Evolutionary conservation across 2,329 filamentous ascomycete genomes (phyloP).

Genomic region (Fusarium sp.): DNA sequence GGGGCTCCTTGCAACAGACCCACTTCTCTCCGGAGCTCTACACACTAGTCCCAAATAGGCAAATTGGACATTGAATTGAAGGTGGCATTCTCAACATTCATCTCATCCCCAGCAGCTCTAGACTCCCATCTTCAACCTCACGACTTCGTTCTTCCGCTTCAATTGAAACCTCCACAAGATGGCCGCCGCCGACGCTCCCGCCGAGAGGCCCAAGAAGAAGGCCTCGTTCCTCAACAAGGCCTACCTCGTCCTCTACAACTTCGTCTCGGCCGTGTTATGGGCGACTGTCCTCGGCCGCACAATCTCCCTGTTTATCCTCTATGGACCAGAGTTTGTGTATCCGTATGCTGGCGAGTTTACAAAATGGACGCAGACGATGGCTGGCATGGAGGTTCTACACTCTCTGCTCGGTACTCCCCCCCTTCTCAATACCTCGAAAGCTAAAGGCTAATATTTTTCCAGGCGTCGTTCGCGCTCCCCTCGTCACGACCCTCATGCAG

Average conservation of each 20-base stretch:
- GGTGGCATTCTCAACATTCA: conserved; percentile 34
- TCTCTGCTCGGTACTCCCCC: conserved; percentile 70
- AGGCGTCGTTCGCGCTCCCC: conserved; percentile 85
- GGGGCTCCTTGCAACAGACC: no score
- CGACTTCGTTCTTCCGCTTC: not conserved
- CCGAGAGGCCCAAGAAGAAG: conserved; percentile 40
- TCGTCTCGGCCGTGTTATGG: conserved; percentile 79
- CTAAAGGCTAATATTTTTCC: conserved; percentile 1
- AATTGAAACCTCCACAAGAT: conserved; percentile 21
- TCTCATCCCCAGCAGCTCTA: conserved; percentile 14
- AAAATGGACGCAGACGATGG: conserved; percentile 83
- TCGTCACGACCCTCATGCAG: conserved; percentile 88
- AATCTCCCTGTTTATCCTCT: conserved; percentile 59
- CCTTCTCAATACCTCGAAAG: not conserved
- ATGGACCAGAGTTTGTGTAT: conserved; percentile 67
- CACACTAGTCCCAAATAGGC: conserved; percentile 32
- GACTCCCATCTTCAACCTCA: not conserved
- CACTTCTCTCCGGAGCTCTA: not conserved
- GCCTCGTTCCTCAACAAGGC: conserved; percentile 57
- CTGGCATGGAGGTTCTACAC: conserved; percentile 83
- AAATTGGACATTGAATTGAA: conserved; percentile 16
- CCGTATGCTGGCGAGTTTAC: conserved; percentile 69
- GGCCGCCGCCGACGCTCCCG: conserved; percentile 35
- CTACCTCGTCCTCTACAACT: conserved; percentile 89
- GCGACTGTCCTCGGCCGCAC: conserved; percentile 75